Evolutionary conservation across 164 flowering plant species (phyloP).

Genomic region (Tetracentron sinense): DNA sequence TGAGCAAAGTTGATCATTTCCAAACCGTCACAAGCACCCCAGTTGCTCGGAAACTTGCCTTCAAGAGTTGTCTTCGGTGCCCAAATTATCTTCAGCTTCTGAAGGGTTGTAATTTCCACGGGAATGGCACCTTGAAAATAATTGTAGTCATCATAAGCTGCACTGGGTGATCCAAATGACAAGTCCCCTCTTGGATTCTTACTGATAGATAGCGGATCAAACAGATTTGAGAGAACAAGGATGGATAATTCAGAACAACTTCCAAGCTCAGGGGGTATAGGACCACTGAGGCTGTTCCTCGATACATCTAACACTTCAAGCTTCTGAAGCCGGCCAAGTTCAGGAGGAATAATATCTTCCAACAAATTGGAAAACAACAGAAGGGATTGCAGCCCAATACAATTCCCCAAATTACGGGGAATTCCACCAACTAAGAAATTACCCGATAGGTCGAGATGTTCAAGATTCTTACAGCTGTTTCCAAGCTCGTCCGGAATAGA

Average conservation of each 20-base stretch:
- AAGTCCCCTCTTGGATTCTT: constrained; percentile 10
- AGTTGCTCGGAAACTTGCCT: constrained; percentile 48
- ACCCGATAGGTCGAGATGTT: constrained; percentile 66
- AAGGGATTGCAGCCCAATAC: constrained; percentile 36
- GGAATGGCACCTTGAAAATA: constrained; percentile 71
- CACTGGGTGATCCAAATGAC: constrained; percentile 14
- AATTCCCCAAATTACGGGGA: constrained; percentile 56
- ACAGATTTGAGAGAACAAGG: constrained; percentile 61
- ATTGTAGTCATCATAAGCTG: constrained; percentile 54
- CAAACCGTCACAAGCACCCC: constrained; percentile 73
- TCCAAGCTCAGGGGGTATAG: constrained; percentile 48
- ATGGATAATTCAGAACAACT: constrained; percentile 43
- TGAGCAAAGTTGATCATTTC: constrained; percentile 73
- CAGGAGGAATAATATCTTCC: constrained; percentile 48
- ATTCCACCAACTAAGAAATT: constrained; percentile 47
- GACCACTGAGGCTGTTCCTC: constrained; percentile 53
- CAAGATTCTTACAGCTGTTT: constrained; percentile 44
- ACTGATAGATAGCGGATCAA: constrained; percentile 33
- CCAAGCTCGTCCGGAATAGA: constrained; percentile 47
- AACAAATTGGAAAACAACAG: constrained; percentile 62
- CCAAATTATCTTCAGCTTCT: constrained; percentile 78
- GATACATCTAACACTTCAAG: constrained; percentile 76
- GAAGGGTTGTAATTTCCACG: constrained; percentile 41
- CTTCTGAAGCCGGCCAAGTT: constrained; percentile 50
- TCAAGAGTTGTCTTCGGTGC: constrained; percentile 65